Conservation (phyloP, 805 yeast genomes). For the Yarrowia phangngaensis region DNA sequence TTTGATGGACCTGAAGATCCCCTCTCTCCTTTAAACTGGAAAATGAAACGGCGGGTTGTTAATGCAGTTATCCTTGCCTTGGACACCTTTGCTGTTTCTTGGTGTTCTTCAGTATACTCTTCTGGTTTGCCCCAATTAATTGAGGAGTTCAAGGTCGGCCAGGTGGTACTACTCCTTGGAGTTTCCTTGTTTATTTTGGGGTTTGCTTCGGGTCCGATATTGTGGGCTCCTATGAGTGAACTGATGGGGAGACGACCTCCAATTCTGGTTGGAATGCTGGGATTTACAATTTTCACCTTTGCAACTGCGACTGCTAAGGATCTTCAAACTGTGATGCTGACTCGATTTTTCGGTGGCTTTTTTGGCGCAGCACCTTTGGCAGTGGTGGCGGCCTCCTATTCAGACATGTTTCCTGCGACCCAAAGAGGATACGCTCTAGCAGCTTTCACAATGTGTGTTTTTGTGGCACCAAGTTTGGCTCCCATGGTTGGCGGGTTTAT, state of each 20-base stretch:
- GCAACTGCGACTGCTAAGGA: slow-evolving; percentile 71
- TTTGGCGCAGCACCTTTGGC: slow-evolving; percentile 78
- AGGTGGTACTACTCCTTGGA: slow-evolving; percentile 58
- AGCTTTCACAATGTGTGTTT: slow-evolving; percentile 62
- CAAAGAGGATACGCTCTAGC: slow-evolving; percentile 68
- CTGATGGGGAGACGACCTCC: slow-evolving; percentile 65
- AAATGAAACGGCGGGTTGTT: slow-evolving; percentile 41
- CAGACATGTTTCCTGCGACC: slow-evolving; percentile 64
- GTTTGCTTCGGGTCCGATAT: slow-evolving; percentile 78
- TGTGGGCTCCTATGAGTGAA: slow-evolving; percentile 78
- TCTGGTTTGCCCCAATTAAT: slow-evolving; percentile 50
- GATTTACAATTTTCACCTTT: slow-evolving; percentile 54
- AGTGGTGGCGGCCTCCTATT: slow-evolving; percentile 75
- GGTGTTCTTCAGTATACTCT: slow-evolving; percentile 71
- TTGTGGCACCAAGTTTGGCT: slow-evolving; percentile 67
- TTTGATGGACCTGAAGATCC: slow-evolving; percentile 81
- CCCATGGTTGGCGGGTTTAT: slow-evolving; percentile 71
- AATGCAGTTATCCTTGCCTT: slow-evolving; percentile 45
- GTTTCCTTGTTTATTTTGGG: slow-evolving; percentile 74
- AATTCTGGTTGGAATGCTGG: slow-evolving; percentile 49
- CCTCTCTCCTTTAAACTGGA: slow-evolving; percentile 75
- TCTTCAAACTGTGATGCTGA: slow-evolving; percentile 65
- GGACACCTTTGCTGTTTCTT: slow-evolving; percentile 48
- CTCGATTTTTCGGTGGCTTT: slow-evolving; percentile 73
- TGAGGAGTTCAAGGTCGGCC: slow-evolving; percentile 52